These are phyloP conservation scores for Mangifera indica DNA, from an alignment of 345 rosid genomes.

Conservation along the genomic window DNA sequence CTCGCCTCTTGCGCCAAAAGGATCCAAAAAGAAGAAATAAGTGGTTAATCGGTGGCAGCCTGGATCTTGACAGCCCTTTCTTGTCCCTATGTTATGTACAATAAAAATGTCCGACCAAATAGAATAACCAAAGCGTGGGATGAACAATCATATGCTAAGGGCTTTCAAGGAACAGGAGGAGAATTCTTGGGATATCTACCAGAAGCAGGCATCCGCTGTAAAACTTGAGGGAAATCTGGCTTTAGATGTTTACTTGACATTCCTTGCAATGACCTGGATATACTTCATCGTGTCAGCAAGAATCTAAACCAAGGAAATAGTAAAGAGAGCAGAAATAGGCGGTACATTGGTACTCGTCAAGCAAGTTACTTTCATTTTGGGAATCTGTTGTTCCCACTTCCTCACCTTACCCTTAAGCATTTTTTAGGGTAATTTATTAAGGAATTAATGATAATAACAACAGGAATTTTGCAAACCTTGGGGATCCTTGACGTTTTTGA, in stretches of 20 bases:
- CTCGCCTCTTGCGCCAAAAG: not conserved
- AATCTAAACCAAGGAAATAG: not conserved
- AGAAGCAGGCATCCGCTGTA: constrained; percentile 75
- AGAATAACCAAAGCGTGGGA: not conserved
- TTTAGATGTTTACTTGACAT: constrained; percentile 67
- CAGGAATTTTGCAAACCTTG: constrained; percentile 55
- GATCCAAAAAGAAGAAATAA: not conserved
- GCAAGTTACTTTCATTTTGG: not conserved
- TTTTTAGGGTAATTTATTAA: not conserved
- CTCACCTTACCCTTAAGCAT: not conserved
- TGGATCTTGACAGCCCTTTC: constrained; percentile 12
- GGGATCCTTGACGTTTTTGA: constrained; percentile 74
- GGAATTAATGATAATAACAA: not conserved
- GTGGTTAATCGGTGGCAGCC: not conserved
- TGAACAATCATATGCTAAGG: not conserved
- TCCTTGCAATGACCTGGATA: constrained; percentile 51
- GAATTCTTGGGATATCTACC: constrained; percentile 70
- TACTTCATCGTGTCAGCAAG: not conserved
- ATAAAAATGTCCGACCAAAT: constrained; percentile 7
- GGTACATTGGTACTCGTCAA: not conserved
- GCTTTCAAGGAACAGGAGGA: constrained; percentile 49
- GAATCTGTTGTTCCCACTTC: not conserved
- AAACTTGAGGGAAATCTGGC: constrained; percentile 62
- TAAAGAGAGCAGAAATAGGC: not conserved
- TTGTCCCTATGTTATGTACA: constrained; percentile 14